These are phyloP conservation scores for Thelephora terrestris DNA, from an alignment of 1,284 basidiomycete genomes.

Conservation along the genomic window DNA sequence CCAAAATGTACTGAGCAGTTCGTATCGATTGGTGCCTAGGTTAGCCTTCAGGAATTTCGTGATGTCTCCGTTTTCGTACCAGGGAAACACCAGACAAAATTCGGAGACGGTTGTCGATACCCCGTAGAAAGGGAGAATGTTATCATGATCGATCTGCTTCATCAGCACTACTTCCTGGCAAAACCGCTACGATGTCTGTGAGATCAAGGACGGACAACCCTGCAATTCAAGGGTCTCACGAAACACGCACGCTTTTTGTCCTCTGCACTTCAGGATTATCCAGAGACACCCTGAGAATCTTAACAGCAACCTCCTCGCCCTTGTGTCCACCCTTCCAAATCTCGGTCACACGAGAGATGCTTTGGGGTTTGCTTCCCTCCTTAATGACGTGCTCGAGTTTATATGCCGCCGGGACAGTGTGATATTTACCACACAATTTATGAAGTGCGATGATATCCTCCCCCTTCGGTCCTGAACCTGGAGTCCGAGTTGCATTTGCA, in stretches of 20 bases:
- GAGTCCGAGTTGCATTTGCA: too few species aligned
- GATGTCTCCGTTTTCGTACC: constrained; percentile 6
- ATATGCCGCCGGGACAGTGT: too few species aligned
- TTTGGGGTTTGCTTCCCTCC: too few species aligned
- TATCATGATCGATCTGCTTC: constrained; percentile 6
- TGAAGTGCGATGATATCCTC: too few species aligned
- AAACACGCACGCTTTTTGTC: too few species aligned
- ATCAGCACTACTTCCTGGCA: constrained; percentile 7
- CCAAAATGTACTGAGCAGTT: constrained; percentile 3
- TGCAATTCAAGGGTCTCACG: too few species aligned
- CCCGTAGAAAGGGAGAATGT: constrained; percentile 8
- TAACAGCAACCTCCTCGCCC: neutral
- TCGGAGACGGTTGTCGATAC: constrained; percentile 2
- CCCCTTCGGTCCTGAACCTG: too few species aligned
- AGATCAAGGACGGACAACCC: neutral
- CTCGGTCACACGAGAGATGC: neutral
- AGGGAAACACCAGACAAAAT: constrained; percentile 7
- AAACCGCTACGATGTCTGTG: neutral
- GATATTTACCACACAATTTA: too few species aligned
- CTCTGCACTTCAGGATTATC: too few species aligned
- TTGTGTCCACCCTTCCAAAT: neutral
- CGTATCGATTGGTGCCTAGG: constrained; percentile 3
- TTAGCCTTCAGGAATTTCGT: constrained; percentile 2
- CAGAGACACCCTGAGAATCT: neutral
- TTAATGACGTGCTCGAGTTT: too few species aligned